Base-by-base conservation (phyloP, 1,284 basidiomycete species). In the Xanthoconium separans region DNA sequence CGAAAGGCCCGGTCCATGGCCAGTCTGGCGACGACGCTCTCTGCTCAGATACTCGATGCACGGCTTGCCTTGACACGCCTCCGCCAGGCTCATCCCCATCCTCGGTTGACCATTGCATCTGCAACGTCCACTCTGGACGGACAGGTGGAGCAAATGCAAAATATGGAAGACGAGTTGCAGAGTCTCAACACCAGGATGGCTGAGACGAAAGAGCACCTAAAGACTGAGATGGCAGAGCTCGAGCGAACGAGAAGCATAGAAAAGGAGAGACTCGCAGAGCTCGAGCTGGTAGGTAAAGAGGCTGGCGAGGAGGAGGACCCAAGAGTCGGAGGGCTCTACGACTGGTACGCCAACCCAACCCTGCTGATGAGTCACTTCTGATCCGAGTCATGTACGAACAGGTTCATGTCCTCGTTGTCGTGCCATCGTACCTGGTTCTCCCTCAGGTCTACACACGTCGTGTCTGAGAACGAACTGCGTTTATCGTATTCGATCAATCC, bases 21-120 rank as follows among this genome's bases (percentile, higher is more conserved):
- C 0, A 71, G 77, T 9, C 82, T 84, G 58, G 84, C 85, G 3
- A 72, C 81, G 18, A 62, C 75, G 0, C 78, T 91, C 4, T 79
- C 84, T 15, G 85, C 88, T 60, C 81, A 88, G 67, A 91, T 93
- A 58, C 79, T 90, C 50, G 90, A 93, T 63, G 84, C 91, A 43
- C 85, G 89, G 39, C 80, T 93, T 4, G 82, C 87, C 6, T 76
- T 93, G 37, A 86, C 85, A 10, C 82, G 92, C 2, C 81, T 93
- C 9, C 84, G 89, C 30, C 85, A 91, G 55, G 81, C 84, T 2
- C 83, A 93, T 61, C 91, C 91, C 0, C 79, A 83, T 22, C 84
- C 91, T 51, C 82, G 91, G 7, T 71, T 93, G 47, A 94, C 92
- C 0, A 80, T 89, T 31, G 70, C 81, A 5, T 76, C 84, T 48